Percentiles rank a stretch among this genome's conserved stretches.
Conservation (phyloP, 305 asterid species). For the Rubia tinctorum region DNA sequence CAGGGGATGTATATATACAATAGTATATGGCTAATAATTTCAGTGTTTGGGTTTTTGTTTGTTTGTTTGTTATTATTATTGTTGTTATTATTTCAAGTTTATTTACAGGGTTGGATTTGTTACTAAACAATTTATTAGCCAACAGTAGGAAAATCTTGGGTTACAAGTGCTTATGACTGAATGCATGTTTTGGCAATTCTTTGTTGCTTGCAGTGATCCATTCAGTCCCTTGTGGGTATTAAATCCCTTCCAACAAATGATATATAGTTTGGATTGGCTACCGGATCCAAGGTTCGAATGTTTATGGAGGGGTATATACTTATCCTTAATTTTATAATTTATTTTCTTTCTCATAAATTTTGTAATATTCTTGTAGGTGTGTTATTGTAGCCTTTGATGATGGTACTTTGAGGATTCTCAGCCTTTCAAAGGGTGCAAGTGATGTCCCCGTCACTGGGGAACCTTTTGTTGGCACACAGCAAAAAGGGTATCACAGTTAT, state of each 20-base stretch:
- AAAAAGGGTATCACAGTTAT: constrained; percentile 55
- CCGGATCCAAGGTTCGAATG: constrained; percentile 65
- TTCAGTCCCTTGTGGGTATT: constrained; percentile 78
- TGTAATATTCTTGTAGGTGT: constrained; percentile 48
- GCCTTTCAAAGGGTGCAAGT: constrained; percentile 55
- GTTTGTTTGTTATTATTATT: no score
- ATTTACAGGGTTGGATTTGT: background rate
- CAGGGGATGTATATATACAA: background rate
- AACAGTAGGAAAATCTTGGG: constrained; percentile 1
- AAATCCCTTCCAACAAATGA: constrained; percentile 42
- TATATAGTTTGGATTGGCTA: constrained; percentile 77
- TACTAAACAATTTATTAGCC: background rate
- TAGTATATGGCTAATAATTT: background rate
- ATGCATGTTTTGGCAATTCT: background rate
- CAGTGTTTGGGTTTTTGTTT: background rate
- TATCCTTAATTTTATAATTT: constrained; percentile 5
- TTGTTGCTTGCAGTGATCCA: constrained; percentile 63
- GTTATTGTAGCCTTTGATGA: constrained; percentile 66
- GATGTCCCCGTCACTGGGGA: constrained; percentile 63
- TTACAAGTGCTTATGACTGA: background rate
- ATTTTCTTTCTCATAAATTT: constrained; percentile 2
- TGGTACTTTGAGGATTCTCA: constrained; percentile 67
- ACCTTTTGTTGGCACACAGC: constrained; percentile 36
- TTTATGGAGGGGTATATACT: constrained; percentile 3
- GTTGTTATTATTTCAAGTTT: background rate